Conservation (phyloP, 495 filamentous ascomycete genomes). For the Staphylotrichum tortipilum region DNA sequence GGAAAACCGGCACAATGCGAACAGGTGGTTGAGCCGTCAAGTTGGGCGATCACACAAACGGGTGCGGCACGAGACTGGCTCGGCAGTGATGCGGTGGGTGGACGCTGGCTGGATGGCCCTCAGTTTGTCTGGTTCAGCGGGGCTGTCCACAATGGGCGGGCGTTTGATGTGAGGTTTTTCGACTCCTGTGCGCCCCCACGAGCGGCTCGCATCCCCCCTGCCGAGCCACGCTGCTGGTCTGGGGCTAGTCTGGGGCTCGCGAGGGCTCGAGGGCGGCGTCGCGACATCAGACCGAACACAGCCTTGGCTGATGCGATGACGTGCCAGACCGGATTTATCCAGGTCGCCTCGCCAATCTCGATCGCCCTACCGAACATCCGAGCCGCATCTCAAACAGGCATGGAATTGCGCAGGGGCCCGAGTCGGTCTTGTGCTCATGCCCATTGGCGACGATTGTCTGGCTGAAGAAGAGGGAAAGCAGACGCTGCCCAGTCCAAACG, state of each 20-base stretch:
- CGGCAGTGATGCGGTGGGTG: background rate
- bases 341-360: slow-evolving; percentile 1
- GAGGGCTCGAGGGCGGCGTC: background rate
- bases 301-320: background rate
- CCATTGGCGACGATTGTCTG: background rate
- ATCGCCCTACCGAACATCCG: slow-evolving; percentile 3
- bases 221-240: background rate
- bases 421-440: background rate
- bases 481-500: no score
- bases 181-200: background rate
- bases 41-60: slow-evolving; percentile 19
- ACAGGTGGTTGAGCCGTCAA: background rate
- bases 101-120: background rate
- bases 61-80: slow-evolving; percentile 6
- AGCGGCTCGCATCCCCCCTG: background rate
- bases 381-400: slow-evolving; percentile 6
- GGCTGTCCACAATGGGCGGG: no score
- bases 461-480: no score
- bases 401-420: slow-evolving; percentile 4
- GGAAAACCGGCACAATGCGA: slow-evolving; percentile 14
- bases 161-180: slow-evolving; percentile 12
- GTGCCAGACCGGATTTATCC: background rate
- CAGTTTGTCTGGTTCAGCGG: no score
- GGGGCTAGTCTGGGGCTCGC: no score
- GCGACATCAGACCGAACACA: slow-evolving; percentile 4